Conservation (phyloP, 2,329 filamentous ascomycete species). For the Cercospora zeae-maydis region DNA sequence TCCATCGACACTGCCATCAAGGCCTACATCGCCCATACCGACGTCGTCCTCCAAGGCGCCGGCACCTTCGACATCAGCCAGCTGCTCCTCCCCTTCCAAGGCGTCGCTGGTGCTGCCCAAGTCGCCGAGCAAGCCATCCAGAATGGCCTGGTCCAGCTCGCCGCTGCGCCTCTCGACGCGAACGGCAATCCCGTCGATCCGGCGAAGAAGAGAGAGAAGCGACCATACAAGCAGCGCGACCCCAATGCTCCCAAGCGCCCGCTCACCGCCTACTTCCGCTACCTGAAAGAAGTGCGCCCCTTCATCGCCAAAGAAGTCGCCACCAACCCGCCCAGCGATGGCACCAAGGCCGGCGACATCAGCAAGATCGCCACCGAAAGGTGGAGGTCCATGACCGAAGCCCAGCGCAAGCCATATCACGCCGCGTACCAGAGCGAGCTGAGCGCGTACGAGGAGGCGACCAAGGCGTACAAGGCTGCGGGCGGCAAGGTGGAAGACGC, state of each 20-base stretch:
- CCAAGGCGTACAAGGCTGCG: constrained; percentile 56
- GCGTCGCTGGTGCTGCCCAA: constrained; percentile 27
- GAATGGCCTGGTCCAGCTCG: constrained; percentile 15
- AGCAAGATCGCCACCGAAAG: constrained; percentile 81
- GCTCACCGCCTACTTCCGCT: constrained; percentile 91
- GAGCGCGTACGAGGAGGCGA: constrained; percentile 54
- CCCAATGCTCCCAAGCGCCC: constrained; percentile 94
- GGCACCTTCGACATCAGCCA: constrained; percentile 34
- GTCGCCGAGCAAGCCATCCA: constrained; percentile 21
- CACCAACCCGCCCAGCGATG: constrained; percentile 49
- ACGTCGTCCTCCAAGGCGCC: constrained; percentile 65
- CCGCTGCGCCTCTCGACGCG: constrained; percentile 4
- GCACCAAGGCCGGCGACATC: constrained; percentile 78
- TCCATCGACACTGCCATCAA: constrained; percentile 74
- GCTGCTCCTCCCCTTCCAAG: constrained; percentile 31
- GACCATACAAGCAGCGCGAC: constrained; percentile 57
- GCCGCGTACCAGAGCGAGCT: constrained; percentile 57
- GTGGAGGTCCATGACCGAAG: constrained; percentile 73
- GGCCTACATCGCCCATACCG: constrained; percentile 85
- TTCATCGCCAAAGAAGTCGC: constrained; percentile 70
- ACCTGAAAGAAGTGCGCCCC: constrained; percentile 80
- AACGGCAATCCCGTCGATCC: constrained; percentile 19
- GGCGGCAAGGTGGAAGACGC: constrained; percentile 34
- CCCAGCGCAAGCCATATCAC: constrained; percentile 67
- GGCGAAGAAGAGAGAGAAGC: constrained; percentile 33